These are phyloP conservation scores for Podospora appendiculata DNA, from an alignment of 495 filamentous ascomycete genomes.

Conservation along the genomic window DNA sequence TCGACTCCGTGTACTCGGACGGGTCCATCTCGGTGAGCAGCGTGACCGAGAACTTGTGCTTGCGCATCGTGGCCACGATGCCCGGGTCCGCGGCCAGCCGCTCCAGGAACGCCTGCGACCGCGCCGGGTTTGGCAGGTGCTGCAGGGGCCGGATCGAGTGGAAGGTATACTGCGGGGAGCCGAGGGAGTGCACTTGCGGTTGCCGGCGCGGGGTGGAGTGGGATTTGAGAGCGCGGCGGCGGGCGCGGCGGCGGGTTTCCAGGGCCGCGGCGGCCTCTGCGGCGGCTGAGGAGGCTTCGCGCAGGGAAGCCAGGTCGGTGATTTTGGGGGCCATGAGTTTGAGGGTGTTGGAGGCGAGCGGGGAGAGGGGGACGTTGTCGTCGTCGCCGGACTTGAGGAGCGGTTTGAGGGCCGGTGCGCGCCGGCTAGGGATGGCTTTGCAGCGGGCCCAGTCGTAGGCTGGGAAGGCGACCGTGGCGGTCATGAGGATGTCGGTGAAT, in stretches of 20 bases:
- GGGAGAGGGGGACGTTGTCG: slow-evolving; percentile 32
- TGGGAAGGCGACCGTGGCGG: slow-evolving; percentile 9
- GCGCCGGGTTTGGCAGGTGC: slow-evolving; percentile 67
- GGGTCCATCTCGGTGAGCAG: slow-evolving; percentile 95
- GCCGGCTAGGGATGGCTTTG: slow-evolving; percentile 23
- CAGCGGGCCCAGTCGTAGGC: slow-evolving; percentile 23
- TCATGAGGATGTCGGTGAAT: slow-evolving; percentile 12
- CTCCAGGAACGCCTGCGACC: slow-evolving; percentile 63
- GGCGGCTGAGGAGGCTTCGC: slow-evolving; percentile 25
- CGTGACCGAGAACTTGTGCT: slow-evolving; percentile 78
- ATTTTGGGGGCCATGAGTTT: slow-evolving; percentile 54
- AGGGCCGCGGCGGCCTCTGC: slow-evolving; percentile 32
- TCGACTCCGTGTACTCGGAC: slow-evolving; percentile 59
- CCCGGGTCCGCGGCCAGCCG: slow-evolving; percentile 76
- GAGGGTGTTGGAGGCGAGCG: slow-evolving; percentile 50
- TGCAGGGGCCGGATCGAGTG: slow-evolving; percentile 64
- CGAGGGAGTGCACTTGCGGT: background rate
- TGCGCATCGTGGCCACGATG: slow-evolving; percentile 72
- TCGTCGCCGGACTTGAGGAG: slow-evolving; percentile 25
- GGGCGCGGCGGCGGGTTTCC: slow-evolving; percentile 25
- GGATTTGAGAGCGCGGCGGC: slow-evolving; percentile 21
- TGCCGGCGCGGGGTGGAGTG: slow-evolving; percentile 4
- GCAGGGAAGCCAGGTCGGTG: slow-evolving; percentile 42
- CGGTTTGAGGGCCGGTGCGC: slow-evolving; percentile 6
- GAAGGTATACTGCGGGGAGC: slow-evolving; percentile 65